Base-by-base conservation (phyloP, 2,329 filamentous ascomycete species). In the Fusarium luffae region DNA sequence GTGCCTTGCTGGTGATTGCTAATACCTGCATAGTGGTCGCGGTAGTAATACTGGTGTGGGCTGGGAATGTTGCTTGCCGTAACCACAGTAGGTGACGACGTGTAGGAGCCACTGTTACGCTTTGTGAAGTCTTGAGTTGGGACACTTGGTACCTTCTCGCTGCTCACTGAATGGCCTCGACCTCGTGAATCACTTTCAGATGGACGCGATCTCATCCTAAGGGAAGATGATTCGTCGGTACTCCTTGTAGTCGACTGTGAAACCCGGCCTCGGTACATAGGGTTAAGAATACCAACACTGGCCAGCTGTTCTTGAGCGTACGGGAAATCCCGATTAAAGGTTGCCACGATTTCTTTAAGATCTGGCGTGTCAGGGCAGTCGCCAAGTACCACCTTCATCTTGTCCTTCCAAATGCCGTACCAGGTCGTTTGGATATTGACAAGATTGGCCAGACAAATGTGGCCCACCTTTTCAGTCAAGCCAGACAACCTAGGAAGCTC, bases 401-500 rank as follows among this genome's bases (percentile, higher is more conserved):
- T 97, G 72, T 92, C 91, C 74, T 92, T 91, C 89, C 94, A 94
- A 41, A 93, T 89, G 59, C 86, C 85, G 77, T 91, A 94, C 95
- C 95, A 99, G 50, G 88, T 86, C 19, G 89, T 86, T 79, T 98
- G 94, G 47, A 97, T 90, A 68, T 92, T 89, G 71, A 98, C 89
- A 75, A 98, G 93, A 74, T 93, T 94, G 60, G 87, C 88, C 44
- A 97, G 85, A 74, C 93, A 95, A 25, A 92, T 90, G 74, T 94
- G 92, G 74, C 96, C 93, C 66, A 98, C 84, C 74, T 90, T 92
- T 66, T 93, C 93, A 2, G 95, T 98, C 68, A 96, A 82, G 10
- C 84, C 82, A 54, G 96, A 97, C 18, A 99, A 86, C 77, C 90
- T 90, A 3, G 95, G 95, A 48, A 99, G 85, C 77, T 98, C 95